These are phyloP conservation scores for Anaeromyces robustus DNA, from an alignment of 192 early-diverging fungal species.

Conservation along the genomic window DNA sequence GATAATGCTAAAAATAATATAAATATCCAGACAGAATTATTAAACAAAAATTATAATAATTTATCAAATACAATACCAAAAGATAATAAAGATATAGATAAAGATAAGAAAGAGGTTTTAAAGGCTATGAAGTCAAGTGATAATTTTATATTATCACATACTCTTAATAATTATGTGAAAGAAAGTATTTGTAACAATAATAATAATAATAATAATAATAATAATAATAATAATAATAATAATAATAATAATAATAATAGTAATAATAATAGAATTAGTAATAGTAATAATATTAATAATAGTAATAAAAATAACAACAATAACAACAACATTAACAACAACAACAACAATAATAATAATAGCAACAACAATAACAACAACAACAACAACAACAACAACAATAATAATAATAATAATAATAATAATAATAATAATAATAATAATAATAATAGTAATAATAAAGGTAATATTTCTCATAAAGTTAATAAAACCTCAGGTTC, in stretches of 20 bases:
- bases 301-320: too few species aligned
- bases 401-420: not conserved
- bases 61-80: too few species aligned
- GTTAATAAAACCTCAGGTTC: not conserved
- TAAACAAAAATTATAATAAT: too few species aligned
- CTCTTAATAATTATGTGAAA: too few species aligned
- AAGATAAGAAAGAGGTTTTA: too few species aligned
- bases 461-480: not conserved
- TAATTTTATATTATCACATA: too few species aligned
- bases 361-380: too few species aligned
- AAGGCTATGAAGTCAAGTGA: too few species aligned
- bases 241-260: not conserved
- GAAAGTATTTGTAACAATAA: too few species aligned
- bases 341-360: not conserved
- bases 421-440: not conserved
- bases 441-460: not conserved
- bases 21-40: too few species aligned
- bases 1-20: too few species aligned
- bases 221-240: not conserved
- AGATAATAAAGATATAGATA: too few species aligned
- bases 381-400: not conserved
- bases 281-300: not conserved
- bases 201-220: not conserved
- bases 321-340: not conserved
- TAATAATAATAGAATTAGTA: not conserved